Percentiles rank a stretch among this genome's conserved stretches.
phyloP scores from a whole-genome alignment of 108 stramenopile genomes.

The Conticribra weissflogii region DNA sequence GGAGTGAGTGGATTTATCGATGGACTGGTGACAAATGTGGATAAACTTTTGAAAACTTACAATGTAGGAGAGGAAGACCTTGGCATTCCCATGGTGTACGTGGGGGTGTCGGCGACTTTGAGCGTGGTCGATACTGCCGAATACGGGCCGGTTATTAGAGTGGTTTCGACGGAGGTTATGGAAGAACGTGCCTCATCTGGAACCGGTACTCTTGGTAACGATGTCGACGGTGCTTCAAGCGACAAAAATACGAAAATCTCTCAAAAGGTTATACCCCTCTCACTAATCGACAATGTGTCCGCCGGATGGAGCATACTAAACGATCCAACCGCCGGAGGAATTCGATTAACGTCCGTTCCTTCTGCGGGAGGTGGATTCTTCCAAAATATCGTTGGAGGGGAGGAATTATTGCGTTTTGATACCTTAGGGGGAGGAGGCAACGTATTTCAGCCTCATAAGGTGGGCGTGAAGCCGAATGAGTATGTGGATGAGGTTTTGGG shows the following conservation, averaged over 20 bases:
- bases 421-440: slow-evolving; percentile 23
- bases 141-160: slow-evolving; percentile 28
- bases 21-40: slow-evolving; percentile 20
- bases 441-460: not conserved
- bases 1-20: slow-evolving; percentile 22
- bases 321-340: slow-evolving; percentile 31
- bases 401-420: slow-evolving; percentile 30
- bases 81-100: slow-evolving; percentile 15
- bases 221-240: not conserved
- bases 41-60: slow-evolving; percentile 9
- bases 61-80: not conserved
- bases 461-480: slow-evolving; percentile 16
- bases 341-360: slow-evolving; percentile 19
- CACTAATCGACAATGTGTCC: slow-evolving; percentile 13
- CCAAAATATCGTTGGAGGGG: slow-evolving; percentile 1
- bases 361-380: slow-evolving; percentile 1
- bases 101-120: slow-evolving; percentile 29
- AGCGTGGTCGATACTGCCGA: slow-evolving; percentile 34
- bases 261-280: slow-evolving; percentile 28
- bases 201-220: not conserved
- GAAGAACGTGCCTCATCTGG: not conserved
- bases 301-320: slow-evolving; percentile 23
- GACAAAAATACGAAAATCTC: not conserved
- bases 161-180: slow-evolving; percentile 7
- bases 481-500: slow-evolving; percentile 13